These are phyloP conservation scores for Cercospora zeina DNA, from an alignment of 2,329 filamentous ascomycete species.

Conservation along the genomic window DNA sequence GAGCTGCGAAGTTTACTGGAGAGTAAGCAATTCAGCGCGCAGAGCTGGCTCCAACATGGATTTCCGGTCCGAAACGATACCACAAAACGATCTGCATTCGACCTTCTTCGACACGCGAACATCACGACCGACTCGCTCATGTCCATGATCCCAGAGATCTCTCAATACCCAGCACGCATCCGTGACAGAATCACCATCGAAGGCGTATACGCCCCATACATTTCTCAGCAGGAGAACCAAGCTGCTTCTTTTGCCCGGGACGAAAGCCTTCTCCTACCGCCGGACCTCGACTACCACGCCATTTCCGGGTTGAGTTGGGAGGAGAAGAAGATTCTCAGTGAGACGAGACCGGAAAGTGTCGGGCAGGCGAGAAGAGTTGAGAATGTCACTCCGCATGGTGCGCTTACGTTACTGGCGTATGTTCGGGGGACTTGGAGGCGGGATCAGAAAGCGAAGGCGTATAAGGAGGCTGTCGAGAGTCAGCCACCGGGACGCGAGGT, in stretches of 20 bases:
- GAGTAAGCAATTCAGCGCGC: conserved; percentile 58
- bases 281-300: conserved; percentile 71
- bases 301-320: conserved; percentile 76
- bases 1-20: conserved; percentile 60
- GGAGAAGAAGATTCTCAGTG: conserved; percentile 70
- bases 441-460: conserved; percentile 37
- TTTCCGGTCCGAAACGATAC: conserved; percentile 69
- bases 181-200: conserved; percentile 74
- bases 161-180: conserved; percentile 59
- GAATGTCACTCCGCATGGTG: conserved; percentile 61
- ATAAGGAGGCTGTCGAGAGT: conserved; percentile 35
- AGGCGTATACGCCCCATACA: conserved; percentile 82
- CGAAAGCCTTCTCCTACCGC: conserved; percentile 70
- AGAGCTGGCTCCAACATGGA: conserved; percentile 68
- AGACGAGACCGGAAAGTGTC: conserved; percentile 76
- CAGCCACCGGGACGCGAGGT: conserved; percentile 30
- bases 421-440: conserved; percentile 53
- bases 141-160: conserved; percentile 58
- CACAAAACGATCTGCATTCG: conserved; percentile 69
- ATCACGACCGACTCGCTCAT: conserved; percentile 61
- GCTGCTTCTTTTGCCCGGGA: conserved; percentile 71
- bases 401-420: conserved; percentile 60
- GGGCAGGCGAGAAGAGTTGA: conserved; percentile 88
- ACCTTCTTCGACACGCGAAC: conserved; percentile 70
- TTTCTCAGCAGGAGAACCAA: conserved; percentile 67